Evolutionary conservation across 1,284 basidiomycete species (phyloP).

Genomic region (Clitocybe nebularis): DNA sequence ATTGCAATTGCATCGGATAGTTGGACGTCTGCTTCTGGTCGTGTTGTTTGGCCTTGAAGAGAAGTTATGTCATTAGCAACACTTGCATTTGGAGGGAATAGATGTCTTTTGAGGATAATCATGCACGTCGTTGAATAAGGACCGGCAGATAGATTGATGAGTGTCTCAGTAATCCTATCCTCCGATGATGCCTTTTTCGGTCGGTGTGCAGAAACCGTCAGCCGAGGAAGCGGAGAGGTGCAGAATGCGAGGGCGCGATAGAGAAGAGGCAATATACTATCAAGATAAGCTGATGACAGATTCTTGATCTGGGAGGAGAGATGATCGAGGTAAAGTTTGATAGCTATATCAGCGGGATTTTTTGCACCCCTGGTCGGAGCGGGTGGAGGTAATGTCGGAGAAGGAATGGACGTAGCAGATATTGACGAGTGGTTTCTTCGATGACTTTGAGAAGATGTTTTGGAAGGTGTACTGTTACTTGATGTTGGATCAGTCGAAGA

Average conservation of each 20-base stretch:
- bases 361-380: slow-evolving; percentile 19
- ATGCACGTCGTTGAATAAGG: slow-evolving; percentile 63
- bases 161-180: slow-evolving; percentile 49
- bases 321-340: slow-evolving; percentile 60
- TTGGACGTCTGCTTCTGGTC: background rate
- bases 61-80: background rate
- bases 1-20: background rate
- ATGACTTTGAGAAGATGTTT: slow-evolving; percentile 36
- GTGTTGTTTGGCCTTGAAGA: background rate
- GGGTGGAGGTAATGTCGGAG: slow-evolving; percentile 22
- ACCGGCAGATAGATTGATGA: slow-evolving; percentile 57
- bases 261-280: slow-evolving; percentile 60
- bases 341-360: slow-evolving; percentile 56
- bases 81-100: slow-evolving; percentile 27
- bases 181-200: slow-evolving; percentile 42
- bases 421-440: slow-evolving; percentile 54
- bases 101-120: slow-evolving; percentile 49
- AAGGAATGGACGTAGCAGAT: slow-evolving; percentile 32
- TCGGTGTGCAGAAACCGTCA: slow-evolving; percentile 44
- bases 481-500: slow-evolving; percentile 25
- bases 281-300: slow-evolving; percentile 50
- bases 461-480: slow-evolving; percentile 23
- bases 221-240: slow-evolving; percentile 57
- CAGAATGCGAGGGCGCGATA: slow-evolving; percentile 65
- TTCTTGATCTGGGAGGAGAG: slow-evolving; percentile 55